Base-by-base conservation (phyloP, 805 yeast species). In the Candida oleophila region DNA sequence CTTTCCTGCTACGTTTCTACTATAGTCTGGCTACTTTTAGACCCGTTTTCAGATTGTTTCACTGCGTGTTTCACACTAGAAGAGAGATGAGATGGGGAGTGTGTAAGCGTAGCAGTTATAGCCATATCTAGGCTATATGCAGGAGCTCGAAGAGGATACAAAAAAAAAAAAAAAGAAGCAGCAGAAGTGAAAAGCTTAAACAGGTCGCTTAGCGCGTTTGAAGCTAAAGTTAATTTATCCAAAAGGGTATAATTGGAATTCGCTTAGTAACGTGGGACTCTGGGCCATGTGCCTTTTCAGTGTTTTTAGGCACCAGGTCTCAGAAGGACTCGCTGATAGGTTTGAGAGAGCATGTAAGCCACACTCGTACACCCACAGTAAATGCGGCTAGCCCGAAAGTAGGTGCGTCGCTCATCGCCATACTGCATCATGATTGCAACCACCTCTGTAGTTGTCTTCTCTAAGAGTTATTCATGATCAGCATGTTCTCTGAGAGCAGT, bases 81-180 rank as follows among this genome's bases (percentile, higher is more conserved):
- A 37, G 28, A 42, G 49, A 40, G 41, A 25, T 15, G 19, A 14
- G 30, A 21, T 19, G 30, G 15, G 41, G 16, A 11, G 30, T 12
- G 28, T 3, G 15, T 11, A 38, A 25, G 30, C n/a, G 30, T 25
- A 25, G 9, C 5, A 25, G 5, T 25, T 25, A 25, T 11, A 25
- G 20, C 22, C 38, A 34, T 34, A 34, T 15, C 20, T 5, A 18
- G 39, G 19, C 7, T 36, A 16, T 36, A 19, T 36, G 39, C 39
- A 36, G 39, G 39, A 9, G 22, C 20, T 16, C 16, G 36, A 33
- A 33, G 36, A 33, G 36, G 18, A 12, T 7, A 36, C 14, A 36
- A 36, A 20, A 36, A 20, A 20, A 36, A 36, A 36, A 18, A 36
- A 36, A 36, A 20, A 7, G 37, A 8, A 15, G 14, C 8, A 16